Base-by-base conservation (phyloP, 176 grass and related monocot genomes). In the Paspalum notatum region DNA sequence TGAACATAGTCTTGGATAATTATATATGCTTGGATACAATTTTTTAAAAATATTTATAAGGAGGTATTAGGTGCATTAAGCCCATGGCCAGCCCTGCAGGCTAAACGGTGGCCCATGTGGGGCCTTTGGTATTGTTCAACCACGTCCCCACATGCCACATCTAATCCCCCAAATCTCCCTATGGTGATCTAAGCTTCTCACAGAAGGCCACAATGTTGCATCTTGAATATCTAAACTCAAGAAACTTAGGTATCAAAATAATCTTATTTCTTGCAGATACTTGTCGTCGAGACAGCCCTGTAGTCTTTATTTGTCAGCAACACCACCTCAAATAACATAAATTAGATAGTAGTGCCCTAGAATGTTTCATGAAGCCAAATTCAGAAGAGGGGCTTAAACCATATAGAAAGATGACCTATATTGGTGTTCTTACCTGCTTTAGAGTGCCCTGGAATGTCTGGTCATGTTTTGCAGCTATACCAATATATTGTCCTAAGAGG, bases 401-500 rank as follows among this genome's bases (percentile, higher is more conserved):
- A 72, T 52, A 53, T 72, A 0, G 2, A 20, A 18, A 18, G 51
- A 51, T 32, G 25, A 72, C 32, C 24, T 14, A 32, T 14, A 71
- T 51, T 71, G 51, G 14, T 21, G 50, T 17, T 47, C 41, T n/a
- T 68, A n/a, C n/a, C n/a, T n/a, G n/a, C n/a, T n/a, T n/a, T n/a
- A n/a, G n/a, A n/a, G n/a, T n/a, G n/a, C 55, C 72, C 79, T 72
- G 67, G 44, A 41, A 41, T 69, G n/a, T 74, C 54, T 48, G 47
- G 48, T 89, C 75, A 79, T 67, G 72, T 87, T 84, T 88, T 27
- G 18, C 84, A 98, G 92, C 87, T 98, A 72, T 98, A 95, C 58
- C 88, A 95, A 83, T 90, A 95, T 78, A 93, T 98, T 7, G 96
- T 98, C 69, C 82, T 98, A 5, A 98, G 92, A 89, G 96, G 96